These are phyloP conservation scores for Fistulinella prunicolor DNA, from an alignment of 768 basidiomycete species.

Conservation along the genomic window DNA sequence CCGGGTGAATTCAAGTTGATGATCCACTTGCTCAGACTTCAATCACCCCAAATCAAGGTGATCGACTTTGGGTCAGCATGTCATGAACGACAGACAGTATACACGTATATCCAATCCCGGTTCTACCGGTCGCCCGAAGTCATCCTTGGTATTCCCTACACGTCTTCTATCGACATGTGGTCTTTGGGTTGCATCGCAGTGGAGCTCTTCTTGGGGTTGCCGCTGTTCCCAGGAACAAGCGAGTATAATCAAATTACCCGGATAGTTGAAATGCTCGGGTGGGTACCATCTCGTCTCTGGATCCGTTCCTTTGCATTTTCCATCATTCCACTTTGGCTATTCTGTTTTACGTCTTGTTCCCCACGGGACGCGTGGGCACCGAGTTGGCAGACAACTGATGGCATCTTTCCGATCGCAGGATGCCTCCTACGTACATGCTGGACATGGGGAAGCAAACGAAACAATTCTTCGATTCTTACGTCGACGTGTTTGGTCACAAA, in stretches of 20 bases:
- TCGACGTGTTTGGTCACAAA: slow-evolving; percentile 75
- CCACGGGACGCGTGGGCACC: not conserved
- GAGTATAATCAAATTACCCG: slow-evolving; percentile 98
- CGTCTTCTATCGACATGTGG: slow-evolving; percentile 98
- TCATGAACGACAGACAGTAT: slow-evolving; percentile 98
- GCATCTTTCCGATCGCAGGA: slow-evolving; percentile 41
- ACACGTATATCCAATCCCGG: slow-evolving; percentile 98
- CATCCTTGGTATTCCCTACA: slow-evolving; percentile 90
- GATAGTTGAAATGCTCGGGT: slow-evolving; percentile 99
- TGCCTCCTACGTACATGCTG: slow-evolving; percentile 90
- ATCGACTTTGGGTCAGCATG: slow-evolving; percentile 99
- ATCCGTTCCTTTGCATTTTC: not conserved
- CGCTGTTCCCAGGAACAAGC: slow-evolving; percentile 96
- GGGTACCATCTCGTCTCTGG: slow-evolving; percentile 33
- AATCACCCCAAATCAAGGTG: slow-evolving; percentile 97
- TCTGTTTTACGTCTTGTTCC: no score
- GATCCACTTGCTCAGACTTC: slow-evolving; percentile 54
- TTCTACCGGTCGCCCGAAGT: slow-evolving; percentile 99
- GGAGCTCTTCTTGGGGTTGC: slow-evolving; percentile 93
- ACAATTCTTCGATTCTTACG: slow-evolving; percentile 86
- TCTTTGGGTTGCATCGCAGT: slow-evolving; percentile 98
- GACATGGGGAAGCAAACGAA: slow-evolving; percentile 93
- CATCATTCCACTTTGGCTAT: not conserved
- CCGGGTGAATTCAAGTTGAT: no score
- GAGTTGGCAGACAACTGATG: not conserved